Conservation (phyloP, 768 basidiomycete species). For the Suillus ampliporus region DNA sequence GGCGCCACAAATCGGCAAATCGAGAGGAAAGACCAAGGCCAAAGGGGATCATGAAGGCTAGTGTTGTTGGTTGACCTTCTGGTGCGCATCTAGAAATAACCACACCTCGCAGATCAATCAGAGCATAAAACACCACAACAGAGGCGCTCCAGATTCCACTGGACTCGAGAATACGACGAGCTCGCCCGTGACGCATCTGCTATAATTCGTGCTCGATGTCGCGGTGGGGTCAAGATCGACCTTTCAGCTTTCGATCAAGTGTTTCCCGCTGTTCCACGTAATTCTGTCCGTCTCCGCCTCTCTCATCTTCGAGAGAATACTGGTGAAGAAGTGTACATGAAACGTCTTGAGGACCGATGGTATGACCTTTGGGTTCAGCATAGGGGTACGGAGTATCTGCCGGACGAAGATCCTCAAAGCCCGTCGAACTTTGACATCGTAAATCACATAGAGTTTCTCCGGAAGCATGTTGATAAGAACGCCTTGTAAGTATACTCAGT, state of each 20-base stretch:
- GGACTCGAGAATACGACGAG: conserved; percentile 89
- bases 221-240: conserved; percentile 62
- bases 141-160: conserved; percentile 75
- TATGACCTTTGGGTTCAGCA: conserved; percentile 76
- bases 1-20: conserved; percentile 31
- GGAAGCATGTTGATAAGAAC: conserved; percentile 84
- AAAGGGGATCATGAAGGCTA: conserved; percentile 38
- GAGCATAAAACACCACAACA: conserved; percentile 20
- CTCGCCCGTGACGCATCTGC: conserved; percentile 83
- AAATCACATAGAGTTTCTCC: conserved; percentile 80
- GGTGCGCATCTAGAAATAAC: conserved; percentile 11
- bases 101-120: conserved; percentile 7
- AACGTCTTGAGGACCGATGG: conserved; percentile 84
- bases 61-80: conserved; percentile 1
- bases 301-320: conserved; percentile 62
- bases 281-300: conserved; percentile 73
- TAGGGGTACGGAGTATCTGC: conserved; percentile 67
- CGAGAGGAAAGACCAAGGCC: conserved; percentile 40
- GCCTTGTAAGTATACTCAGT: conserved; percentile 66
- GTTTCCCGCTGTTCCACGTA: conserved; percentile 77
- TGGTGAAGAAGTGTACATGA: conserved; percentile 76
- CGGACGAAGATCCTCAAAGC: conserved; percentile 72
- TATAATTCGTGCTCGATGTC: conserved; percentile 81
- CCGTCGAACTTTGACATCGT: conserved; percentile 79
- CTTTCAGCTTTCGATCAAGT: conserved; percentile 78